Evolutionary conservation across 2,329 filamentous ascomycete species (phyloP).

Genomic region (Thielaviopsis populi): DNA sequence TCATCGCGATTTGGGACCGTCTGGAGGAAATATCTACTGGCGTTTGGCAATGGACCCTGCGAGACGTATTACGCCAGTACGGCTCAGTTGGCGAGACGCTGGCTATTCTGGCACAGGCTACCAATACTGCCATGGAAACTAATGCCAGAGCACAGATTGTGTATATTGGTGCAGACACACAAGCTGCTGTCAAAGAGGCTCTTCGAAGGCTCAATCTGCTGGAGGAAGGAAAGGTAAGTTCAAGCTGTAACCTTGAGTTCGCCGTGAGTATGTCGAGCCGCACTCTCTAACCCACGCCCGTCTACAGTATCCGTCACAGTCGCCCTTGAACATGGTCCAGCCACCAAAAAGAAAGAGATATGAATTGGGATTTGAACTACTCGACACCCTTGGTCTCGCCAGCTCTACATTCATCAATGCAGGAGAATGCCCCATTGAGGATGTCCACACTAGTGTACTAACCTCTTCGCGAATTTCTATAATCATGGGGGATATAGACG

Average conservation of each 20-base stretch:
- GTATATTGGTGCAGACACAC: neutral
- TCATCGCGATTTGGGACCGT: constrained; percentile 4
- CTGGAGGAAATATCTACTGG: neutral
- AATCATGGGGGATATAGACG: neutral
- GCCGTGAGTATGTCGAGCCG: neutral
- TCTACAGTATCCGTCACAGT: neutral
- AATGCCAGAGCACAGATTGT: neutral
- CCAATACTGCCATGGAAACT: neutral
- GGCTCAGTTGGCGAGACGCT: constrained; percentile 7
- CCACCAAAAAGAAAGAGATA: neutral
- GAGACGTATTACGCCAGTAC: constrained; percentile 8
- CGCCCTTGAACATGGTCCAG: neutral
- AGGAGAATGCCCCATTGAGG: neutral
- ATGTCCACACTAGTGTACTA: neutral
- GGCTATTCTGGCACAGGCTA: neutral
- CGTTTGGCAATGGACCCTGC: neutral
- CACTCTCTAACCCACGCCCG: neutral
- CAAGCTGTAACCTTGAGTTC: neutral
- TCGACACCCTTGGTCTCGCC: neutral
- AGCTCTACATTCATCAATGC: neutral
- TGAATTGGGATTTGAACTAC: neutral
- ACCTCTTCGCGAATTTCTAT: neutral
- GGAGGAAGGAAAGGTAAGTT: neutral
- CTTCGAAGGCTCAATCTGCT: neutral
- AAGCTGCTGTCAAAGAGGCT: neutral